A percentile compares a stretch with the other conserved stretches of the same genome.
phyloP scores from a whole-genome alignment of 192 early-diverging fungal species.

The Coemansia sp. region DNA sequence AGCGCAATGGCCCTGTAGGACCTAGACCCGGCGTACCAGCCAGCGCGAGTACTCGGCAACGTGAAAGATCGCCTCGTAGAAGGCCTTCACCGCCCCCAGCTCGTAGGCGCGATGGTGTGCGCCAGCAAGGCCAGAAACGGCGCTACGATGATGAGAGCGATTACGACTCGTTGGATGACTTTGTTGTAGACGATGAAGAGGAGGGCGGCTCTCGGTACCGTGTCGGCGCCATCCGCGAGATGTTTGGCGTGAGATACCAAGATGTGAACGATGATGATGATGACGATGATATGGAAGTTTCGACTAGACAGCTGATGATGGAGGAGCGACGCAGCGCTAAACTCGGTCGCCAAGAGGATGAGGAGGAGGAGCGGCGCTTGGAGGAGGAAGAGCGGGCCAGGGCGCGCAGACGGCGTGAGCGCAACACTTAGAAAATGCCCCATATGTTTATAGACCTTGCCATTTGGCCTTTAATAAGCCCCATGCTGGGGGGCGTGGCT shows the following conservation, averaged over 20 bases:
- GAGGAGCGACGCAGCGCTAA: constrained; percentile 44
- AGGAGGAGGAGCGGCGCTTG: constrained; percentile 37
- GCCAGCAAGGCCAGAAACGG: background rate
- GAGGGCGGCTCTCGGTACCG: constrained; percentile 30
- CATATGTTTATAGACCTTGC: background rate
- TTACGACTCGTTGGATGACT: constrained; percentile 52
- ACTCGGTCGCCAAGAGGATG: constrained; percentile 41
- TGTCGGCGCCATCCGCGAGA: constrained; percentile 39
- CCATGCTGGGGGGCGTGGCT: background rate
- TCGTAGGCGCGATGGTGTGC: background rate
- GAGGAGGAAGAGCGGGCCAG: constrained; percentile 25
- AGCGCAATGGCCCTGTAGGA: background rate
- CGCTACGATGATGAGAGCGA: constrained; percentile 33
- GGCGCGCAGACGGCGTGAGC: constrained; percentile 15
- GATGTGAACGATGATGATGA: constrained; percentile 50
- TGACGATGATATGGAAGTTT: constrained; percentile 49
- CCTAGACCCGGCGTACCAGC: background rate
- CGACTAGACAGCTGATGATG: constrained; percentile 43
- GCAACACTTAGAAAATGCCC: background rate
- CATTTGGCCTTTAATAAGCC: background rate
- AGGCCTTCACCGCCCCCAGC: background rate
- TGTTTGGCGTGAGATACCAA: constrained; percentile 47
- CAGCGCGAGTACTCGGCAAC: background rate
- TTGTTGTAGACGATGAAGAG: constrained; percentile 52
- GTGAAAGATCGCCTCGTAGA: background rate